Base-by-base conservation (phyloP, 495 filamentous ascomycete genomes). In the Penicillium arizonense region DNA sequence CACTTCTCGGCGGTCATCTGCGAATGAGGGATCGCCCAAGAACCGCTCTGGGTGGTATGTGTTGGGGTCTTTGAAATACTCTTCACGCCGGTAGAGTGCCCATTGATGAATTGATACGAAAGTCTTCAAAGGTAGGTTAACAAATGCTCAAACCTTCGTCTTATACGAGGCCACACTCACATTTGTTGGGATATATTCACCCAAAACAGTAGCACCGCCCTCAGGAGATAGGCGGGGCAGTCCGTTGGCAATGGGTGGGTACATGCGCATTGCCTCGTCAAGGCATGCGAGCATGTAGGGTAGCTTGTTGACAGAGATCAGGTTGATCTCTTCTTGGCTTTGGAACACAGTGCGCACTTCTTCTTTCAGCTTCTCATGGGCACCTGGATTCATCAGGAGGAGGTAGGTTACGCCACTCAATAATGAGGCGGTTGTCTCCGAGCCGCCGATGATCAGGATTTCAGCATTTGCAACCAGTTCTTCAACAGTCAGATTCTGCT, bases 361-460 rank as follows among this genome's bases (percentile, higher is more conserved):
- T 0, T 67, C 51, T 0, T 62, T 67, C 26, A 86, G 57, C 50
- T 71, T 79, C 18, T 64, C 46, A 16, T 78, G 54, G 0, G 67
- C 59, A 4, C 67, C 53, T 2, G 69, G 75, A 56, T 83, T 73
- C 3, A 52, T 74, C 0, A 77, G 56, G 0, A 88, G 64, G 1
- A 82, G 62, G 57, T 77, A 87, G 0, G 77, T 75, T 0, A 76
- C 73, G 7, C 77, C 81, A 2, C 73, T 69, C 23, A 89, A 63
- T 3, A 79, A 46, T 0, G 83, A 83, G 1, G 84, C 82, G 2
- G 82, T 83, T 3, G 85, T 86, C 50, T 87, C 84, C 0, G 77
- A 81, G 10, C 82, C 82, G 14, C 69, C 82, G n/a, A 80, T 75
- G 23, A 82, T 69, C 13, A 72, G 39, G n/a, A 64, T 63, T 11